Evolutionary conservation across 352 stramenopile species (phyloP).

Genomic region (Phytophthora tubulina): DNA sequence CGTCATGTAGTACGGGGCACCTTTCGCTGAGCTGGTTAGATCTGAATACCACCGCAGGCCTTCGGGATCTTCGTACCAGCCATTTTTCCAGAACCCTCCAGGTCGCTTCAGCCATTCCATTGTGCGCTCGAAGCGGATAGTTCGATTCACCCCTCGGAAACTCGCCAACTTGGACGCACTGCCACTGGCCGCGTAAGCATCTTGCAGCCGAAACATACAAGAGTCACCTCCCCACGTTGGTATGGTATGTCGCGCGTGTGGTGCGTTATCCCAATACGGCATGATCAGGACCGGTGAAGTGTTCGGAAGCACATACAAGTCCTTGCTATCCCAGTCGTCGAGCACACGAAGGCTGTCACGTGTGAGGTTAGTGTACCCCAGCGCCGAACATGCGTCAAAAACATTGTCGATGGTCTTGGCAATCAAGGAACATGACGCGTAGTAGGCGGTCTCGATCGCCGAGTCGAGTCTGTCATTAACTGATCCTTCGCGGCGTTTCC

Average conservation of each 20-base stretch:
- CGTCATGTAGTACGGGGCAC: conserved; percentile 37
- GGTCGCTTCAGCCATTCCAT: conserved; percentile 27
- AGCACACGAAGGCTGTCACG: conserved; percentile 40
- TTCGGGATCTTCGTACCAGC: conserved; percentile 41
- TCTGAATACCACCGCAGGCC: conserved; percentile 41
- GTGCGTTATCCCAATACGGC: conserved; percentile 51
- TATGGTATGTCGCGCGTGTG: conserved; percentile 34
- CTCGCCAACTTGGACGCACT: not conserved
- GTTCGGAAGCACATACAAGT: conserved; percentile 28
- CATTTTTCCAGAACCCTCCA: conserved; percentile 33
- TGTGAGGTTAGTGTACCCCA: conserved; percentile 41
- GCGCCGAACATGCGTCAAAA: conserved; percentile 17
- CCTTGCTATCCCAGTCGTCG: conserved; percentile 34
- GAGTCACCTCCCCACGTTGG: conserved; percentile 43
- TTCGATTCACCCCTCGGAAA: conserved; percentile 30
- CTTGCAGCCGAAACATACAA: conserved; percentile 35
- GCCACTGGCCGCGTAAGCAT: conserved; percentile 9
- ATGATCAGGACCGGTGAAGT: conserved; percentile 54
- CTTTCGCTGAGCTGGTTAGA: conserved; percentile 28
- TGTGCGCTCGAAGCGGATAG: conserved; percentile 13
- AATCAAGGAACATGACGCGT: conserved; percentile 22
- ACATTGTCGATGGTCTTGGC: conserved; percentile 30
- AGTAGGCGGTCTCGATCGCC: not conserved
- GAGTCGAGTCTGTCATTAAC: conserved; percentile 32
- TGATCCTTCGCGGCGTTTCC: conserved; percentile 35